Percentiles rank a stretch among this genome's conserved stretches.
phyloP scores from a whole-genome alignment of 2,329 filamentous ascomycete species.

The Verticillium longisporum region DNA sequence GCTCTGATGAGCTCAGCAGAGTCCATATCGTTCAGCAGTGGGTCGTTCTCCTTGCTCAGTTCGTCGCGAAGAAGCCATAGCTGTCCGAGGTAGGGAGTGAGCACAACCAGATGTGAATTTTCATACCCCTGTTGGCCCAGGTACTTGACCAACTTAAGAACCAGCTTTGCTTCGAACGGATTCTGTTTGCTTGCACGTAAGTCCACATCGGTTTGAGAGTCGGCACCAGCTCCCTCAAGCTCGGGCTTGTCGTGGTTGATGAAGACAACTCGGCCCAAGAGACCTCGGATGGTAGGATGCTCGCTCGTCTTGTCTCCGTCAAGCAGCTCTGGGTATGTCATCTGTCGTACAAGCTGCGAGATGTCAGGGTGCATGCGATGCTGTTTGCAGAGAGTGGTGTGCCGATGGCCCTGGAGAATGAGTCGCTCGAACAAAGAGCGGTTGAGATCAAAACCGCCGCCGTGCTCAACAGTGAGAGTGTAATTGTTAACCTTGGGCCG shows the following conservation, averaged over 20 bases:
- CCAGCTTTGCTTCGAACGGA: slow-evolving; percentile 57
- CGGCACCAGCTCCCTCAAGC: slow-evolving; percentile 28
- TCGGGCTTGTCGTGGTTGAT: slow-evolving; percentile 57
- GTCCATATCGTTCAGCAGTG: slow-evolving; percentile 63
- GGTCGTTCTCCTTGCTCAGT: slow-evolving; percentile 52
- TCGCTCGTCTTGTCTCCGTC: slow-evolving; percentile 44
- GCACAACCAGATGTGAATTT: slow-evolving; percentile 56
- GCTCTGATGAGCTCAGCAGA: slow-evolving; percentile 54
- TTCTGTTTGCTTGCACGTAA: slow-evolving; percentile 54
- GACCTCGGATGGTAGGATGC: slow-evolving; percentile 43
- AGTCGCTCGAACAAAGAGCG: slow-evolving; percentile 64
- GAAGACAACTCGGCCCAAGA: slow-evolving; percentile 57
- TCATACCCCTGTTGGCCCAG: slow-evolving; percentile 66
- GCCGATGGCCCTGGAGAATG: slow-evolving; percentile 45
- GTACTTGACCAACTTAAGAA: slow-evolving; percentile 58
- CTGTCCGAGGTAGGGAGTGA: slow-evolving; percentile 70
- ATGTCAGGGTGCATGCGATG: slow-evolving; percentile 66
- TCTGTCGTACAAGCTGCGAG: slow-evolving; percentile 45
- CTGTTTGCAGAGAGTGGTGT: slow-evolving; percentile 51
- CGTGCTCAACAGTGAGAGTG: slow-evolving; percentile 53
- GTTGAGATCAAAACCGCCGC: slow-evolving; percentile 60
- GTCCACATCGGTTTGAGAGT: slow-evolving; percentile 43
- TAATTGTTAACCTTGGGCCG: slow-evolving; percentile 61
- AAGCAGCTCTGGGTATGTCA: slow-evolving; percentile 56
- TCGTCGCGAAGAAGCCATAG: slow-evolving; percentile 48